Conservation (phyloP, 306 rosid species). For the Nissolia schottii region DNA sequence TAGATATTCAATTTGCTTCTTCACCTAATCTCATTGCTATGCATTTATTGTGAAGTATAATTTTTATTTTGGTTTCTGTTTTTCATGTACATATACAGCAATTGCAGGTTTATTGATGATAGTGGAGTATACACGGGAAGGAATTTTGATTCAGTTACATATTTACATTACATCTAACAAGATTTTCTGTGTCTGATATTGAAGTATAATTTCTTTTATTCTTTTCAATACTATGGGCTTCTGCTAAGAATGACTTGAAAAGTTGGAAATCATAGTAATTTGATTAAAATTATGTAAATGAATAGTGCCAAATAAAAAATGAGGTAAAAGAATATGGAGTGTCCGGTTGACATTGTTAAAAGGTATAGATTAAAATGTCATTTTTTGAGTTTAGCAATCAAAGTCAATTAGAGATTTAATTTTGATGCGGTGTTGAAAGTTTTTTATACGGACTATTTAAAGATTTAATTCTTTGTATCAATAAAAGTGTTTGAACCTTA, state of each 20-base stretch:
- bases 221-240: background rate
- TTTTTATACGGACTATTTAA: too few species aligned
- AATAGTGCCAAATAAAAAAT: background rate
- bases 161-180: background rate
- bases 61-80: constrained; percentile 6
- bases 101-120: background rate
- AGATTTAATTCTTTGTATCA: too few species aligned
- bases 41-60: constrained; percentile 12
- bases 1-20: background rate
- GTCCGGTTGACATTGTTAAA: background rate
- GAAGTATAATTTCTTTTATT: background rate
- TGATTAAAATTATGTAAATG: background rate
- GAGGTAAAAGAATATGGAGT: background rate
- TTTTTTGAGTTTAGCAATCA: too few species aligned
- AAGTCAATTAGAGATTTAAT: too few species aligned
- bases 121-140: background rate
- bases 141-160: background rate
- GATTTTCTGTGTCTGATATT: background rate
- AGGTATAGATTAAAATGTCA: too few species aligned
- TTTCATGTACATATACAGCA: constrained; percentile 26
- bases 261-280: background rate
- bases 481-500: too few species aligned
- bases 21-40: constrained; percentile 10
- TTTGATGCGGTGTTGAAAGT: too few species aligned
- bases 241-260: background rate